Percentiles rank a stretch among this genome's conserved stretches.
Evolutionary conservation across 148 eudicot species (phyloP).

Genomic region (Polygonum aviculare): DNA sequence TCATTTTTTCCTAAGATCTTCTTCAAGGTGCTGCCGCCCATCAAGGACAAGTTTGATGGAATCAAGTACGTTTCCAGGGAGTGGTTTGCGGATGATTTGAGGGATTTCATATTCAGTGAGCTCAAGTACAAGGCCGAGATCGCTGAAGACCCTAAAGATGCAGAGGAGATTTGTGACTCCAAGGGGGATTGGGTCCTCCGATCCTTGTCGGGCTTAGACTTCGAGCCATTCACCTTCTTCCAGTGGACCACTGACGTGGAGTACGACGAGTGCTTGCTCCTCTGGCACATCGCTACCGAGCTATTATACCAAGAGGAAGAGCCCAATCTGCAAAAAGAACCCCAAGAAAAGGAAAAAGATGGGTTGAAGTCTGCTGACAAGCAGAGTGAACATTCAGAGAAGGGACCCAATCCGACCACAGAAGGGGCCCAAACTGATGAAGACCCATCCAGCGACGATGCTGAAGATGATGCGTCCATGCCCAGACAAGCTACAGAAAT

Average conservation of each 20-base stretch:
- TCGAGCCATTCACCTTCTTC: constrained; percentile 25
- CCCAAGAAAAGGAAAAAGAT: too few species aligned
- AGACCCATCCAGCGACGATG: too few species aligned
- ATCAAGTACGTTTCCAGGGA: constrained; percentile 15
- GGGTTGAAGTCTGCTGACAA: too few species aligned
- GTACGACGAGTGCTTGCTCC: constrained; percentile 37
- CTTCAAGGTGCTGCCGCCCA: not conserved
- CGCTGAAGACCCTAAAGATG: constrained; percentile 5
- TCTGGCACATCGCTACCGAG: constrained; percentile 62
- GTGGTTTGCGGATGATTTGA: constrained; percentile 12
- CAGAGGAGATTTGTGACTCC: not conserved
- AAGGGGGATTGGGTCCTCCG: constrained; percentile 11
- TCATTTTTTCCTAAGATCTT: not conserved
- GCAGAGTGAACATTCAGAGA: too few species aligned
- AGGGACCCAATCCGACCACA: too few species aligned
- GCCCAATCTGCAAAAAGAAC: not conserved
- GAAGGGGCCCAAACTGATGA: too few species aligned
- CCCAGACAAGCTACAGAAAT: too few species aligned
- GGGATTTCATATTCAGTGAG: constrained; percentile 27
- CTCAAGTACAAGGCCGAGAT: constrained; percentile 23
- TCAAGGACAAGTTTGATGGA: constrained; percentile 19
- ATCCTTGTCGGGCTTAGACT: constrained; percentile 13
- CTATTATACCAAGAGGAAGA: constrained; percentile 8
- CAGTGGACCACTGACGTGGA: constrained; percentile 23
- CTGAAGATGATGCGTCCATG: too few species aligned